Base-by-base conservation (phyloP, 352 stramenopile genomes). In the Pythium insidiosum region DNA sequence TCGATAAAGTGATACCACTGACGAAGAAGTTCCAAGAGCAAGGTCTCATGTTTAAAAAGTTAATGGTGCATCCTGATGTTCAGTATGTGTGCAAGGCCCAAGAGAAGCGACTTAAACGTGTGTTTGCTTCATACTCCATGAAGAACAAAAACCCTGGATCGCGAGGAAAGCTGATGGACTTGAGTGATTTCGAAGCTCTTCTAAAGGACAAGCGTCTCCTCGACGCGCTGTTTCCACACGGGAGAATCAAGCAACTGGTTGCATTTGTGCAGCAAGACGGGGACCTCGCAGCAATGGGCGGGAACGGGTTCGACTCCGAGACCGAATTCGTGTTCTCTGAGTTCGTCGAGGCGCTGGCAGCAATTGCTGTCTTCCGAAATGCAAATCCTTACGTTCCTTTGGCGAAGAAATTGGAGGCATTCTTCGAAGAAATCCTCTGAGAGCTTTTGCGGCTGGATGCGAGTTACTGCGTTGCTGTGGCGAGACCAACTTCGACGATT, bases 11-110 rank as follows among this genome's bases (percentile, higher is more conserved):
- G 1, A 54, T 87, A 20, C 75, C 75, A 2, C 63, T 91, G 12
- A 81, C 78, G 0, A 82, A 78, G 43, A 86, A 86, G 40, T 84
- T 82, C 48, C 75, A 88, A 38, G 70, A 87, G 41, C 76, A 88
- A 60, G 73, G 73, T 2, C 55, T 91, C 11, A 84, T 73, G 9
- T 91, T 91, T 49, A 91, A 91, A 56, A 87, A 88, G 29, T 75
- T 88, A 66, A 85, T 88, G 69, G 64, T 86, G 20, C 62, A 86
- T 31, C 72, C 73, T 0, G 78, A 91, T 29, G 73, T 91, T 3
- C 75, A 88, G 38, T 62, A 78, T 28, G 67, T 88, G 5, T 84
- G 77, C 53, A 86, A 87, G 29, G 45, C 68, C 5, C 73, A 86
- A 53, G 78, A 90, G 47, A 85, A 82, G 35, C 78, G 81, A 19